These are phyloP conservation scores for Leccinum arenicola DNA, from an alignment of 768 basidiomycete species.

Conservation along the genomic window DNA sequence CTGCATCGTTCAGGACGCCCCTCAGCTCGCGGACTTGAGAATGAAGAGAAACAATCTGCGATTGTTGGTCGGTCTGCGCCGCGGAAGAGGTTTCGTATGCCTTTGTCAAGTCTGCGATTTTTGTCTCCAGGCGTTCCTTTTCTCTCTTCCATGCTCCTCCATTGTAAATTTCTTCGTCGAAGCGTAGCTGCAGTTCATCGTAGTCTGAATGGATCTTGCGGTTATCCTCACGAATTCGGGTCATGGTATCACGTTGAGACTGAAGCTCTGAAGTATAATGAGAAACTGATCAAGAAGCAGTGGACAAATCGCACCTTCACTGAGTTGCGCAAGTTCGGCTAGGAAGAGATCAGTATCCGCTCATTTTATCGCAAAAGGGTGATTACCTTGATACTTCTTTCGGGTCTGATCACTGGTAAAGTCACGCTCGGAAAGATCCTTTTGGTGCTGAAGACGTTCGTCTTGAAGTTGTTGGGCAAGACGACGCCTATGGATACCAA, in stretches of 20 bases:
- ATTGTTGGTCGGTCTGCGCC: slow-evolving; percentile 77
- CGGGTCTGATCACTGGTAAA: slow-evolving; percentile 77
- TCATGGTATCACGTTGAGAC: slow-evolving; percentile 73
- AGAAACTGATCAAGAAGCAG: slow-evolving; percentile 1
- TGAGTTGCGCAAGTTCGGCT: slow-evolving; percentile 79
- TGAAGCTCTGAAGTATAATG: slow-evolving; percentile 54
- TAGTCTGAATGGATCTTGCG: slow-evolving; percentile 74
- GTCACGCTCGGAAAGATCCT: slow-evolving; percentile 78
- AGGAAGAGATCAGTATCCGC: slow-evolving; percentile 7
- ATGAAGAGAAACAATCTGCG: slow-evolving; percentile 79
- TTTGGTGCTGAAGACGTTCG: slow-evolving; percentile 72
- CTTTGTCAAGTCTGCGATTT: slow-evolving; percentile 70
- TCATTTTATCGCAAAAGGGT: background rate
- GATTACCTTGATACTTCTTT: slow-evolving; percentile 80
- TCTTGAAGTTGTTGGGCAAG: slow-evolving; percentile 77
- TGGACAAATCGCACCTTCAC: slow-evolving; percentile 54
- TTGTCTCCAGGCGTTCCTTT: slow-evolving; percentile 81
- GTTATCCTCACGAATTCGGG: slow-evolving; percentile 75
- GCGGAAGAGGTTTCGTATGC: slow-evolving; percentile 72
- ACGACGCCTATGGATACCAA: slow-evolving; percentile 60
- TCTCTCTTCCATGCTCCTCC: slow-evolving; percentile 85
- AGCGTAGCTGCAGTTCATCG: slow-evolving; percentile 70
- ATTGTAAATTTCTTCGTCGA: slow-evolving; percentile 75
- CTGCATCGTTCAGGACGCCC: slow-evolving; percentile 78
- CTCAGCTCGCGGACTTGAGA: slow-evolving; percentile 85